These are phyloP conservation scores for Glycine soja DNA, from an alignment of 306 rosid genomes.

Conservation along the genomic window DNA sequence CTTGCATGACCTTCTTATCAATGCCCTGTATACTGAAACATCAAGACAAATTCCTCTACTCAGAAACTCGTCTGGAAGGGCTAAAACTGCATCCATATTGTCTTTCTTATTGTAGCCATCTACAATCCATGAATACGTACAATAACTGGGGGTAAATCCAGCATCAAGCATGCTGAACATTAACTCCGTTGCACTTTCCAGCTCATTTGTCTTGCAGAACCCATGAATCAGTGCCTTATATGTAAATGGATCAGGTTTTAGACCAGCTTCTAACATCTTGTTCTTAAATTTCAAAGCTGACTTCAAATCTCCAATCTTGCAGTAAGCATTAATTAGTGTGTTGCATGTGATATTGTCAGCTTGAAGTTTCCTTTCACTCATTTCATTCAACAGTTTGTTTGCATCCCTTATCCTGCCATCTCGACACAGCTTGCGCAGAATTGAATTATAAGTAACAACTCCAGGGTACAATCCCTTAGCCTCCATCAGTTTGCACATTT, in stretches of 20 bases:
- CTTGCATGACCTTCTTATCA: constrained; percentile 82
- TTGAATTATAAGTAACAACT: constrained; percentile 81
- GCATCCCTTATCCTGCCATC: constrained; percentile 89
- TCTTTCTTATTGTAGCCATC: constrained; percentile 70
- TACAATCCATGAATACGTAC: constrained; percentile 79
- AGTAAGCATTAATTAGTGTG: constrained; percentile 88
- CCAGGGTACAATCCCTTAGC: constrained; percentile 77
- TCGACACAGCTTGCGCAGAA: constrained; percentile 74
- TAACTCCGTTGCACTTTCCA: constrained; percentile 67
- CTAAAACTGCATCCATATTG: constrained; percentile 64
- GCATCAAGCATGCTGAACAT: constrained; percentile 74
- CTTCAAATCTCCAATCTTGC: constrained; percentile 78
- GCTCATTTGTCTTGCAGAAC: constrained; percentile 66
- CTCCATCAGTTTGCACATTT: constrained; percentile 69
- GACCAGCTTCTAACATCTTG: constrained; percentile 78
- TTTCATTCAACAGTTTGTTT: constrained; percentile 78
- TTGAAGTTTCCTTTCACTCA: constrained; percentile 76
- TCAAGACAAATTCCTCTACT: constrained; percentile 66
- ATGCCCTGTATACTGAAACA: constrained; percentile 76
- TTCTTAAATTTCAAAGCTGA: constrained; percentile 83
- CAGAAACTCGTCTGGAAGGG: constrained; percentile 68
- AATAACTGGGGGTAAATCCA: constrained; percentile 73
- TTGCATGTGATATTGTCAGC: constrained; percentile 90
- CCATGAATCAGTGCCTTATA: constrained; percentile 87
- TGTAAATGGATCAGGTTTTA: constrained; percentile 77